A percentile compares a stretch with the other conserved stretches of the same genome.
Conservation (phyloP, 768 basidiomycete species). For the Russula sp. region DNA sequence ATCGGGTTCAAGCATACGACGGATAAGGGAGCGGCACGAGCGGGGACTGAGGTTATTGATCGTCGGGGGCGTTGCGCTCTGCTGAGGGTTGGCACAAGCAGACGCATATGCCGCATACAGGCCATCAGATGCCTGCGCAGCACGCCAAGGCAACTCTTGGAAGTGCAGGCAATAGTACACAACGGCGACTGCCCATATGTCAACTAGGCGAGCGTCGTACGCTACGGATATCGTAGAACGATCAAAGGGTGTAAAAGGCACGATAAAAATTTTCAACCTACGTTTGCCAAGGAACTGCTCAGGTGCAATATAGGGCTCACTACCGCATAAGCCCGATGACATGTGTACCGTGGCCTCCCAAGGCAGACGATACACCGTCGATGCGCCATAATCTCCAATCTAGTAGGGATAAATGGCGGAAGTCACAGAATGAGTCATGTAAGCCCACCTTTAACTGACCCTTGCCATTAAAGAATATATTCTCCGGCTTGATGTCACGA, state of each 20-base stretch:
- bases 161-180: conserved; percentile 99
- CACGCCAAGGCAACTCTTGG: conserved; percentile 97
- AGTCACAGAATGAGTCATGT: neutral
- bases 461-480: conserved; percentile 86
- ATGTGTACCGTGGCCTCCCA: conserved; percentile 98
- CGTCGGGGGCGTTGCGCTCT: conserved; percentile 48
- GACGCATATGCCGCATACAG: conserved; percentile 73
- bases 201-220: conserved; percentile 94
- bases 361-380: conserved; percentile 96
- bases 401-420: conserved; percentile 29
- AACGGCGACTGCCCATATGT: conserved; percentile 95
- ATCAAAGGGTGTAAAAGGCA: conserved; percentile 35
- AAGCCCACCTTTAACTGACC: conserved; percentile 83
- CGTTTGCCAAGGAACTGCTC: conserved; percentile 96
- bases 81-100: conserved; percentile 42
- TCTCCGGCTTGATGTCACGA: conserved; percentile 97
- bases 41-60: conserved; percentile 86
- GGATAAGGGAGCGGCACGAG: conserved; percentile 72
- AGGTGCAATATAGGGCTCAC: conserved; percentile 98
- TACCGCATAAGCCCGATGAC: conserved; percentile 94
- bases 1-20: conserved; percentile 94
- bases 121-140: conserved; percentile 74
- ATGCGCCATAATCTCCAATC: conserved; percentile 98
- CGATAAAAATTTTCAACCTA: conserved; percentile 44
- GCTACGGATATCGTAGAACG: conserved; percentile 41